Base-by-base conservation (phyloP, 78 protist species). In the Tieghemostelium lacteum region DNA sequence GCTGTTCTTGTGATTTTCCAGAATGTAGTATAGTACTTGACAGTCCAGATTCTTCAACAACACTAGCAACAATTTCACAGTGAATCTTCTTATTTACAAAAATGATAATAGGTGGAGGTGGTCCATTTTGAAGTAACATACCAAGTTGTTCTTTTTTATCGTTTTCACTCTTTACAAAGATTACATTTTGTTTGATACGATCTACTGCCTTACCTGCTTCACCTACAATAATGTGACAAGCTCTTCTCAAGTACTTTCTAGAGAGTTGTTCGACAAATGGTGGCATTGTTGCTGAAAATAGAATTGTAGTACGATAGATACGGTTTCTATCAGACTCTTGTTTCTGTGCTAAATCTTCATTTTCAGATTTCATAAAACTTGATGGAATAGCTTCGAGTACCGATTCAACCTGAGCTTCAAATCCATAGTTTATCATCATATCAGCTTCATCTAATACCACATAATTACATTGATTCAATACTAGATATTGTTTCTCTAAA, bases 391-490 rank as follows among this genome's bases (percentile, higher is more conserved):
- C 49, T 20, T 95, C 96, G 10, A 95, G 34, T 34, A 97, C 92
- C n/a, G 72, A 29, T 0, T 26, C 42, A 6, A 97, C 96, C 22
- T 97, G 96, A 2, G 49, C 62, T 55, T 94, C 97, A 29, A 97
- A 96, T 16, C 96, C 96, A 40, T 95, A 33, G 42, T 95, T 88
- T 29, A 97, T 88, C 98, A 97, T 97, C 50, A 93, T 64, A 73
- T 97, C 98, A 20, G 98, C 98, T 40, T 97, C 98, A 50, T 97
- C 98, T 40, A 97, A 77, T 31, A 97, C 97, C 26, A 97, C 97
- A 64, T 95, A 97, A 50, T 63, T 92, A 69, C 98, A 96, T 63
- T 95, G 98, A 57, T 93, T 96, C 49, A 97, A 64, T 42, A 97
- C 98, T 6, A 97, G 34, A 49, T 86, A 92, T 16, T 87, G 94